These are phyloP conservation scores for Wickerhamomyces canadensis DNA, from an alignment of 805 yeast genomes.

Conservation along the genomic window DNA sequence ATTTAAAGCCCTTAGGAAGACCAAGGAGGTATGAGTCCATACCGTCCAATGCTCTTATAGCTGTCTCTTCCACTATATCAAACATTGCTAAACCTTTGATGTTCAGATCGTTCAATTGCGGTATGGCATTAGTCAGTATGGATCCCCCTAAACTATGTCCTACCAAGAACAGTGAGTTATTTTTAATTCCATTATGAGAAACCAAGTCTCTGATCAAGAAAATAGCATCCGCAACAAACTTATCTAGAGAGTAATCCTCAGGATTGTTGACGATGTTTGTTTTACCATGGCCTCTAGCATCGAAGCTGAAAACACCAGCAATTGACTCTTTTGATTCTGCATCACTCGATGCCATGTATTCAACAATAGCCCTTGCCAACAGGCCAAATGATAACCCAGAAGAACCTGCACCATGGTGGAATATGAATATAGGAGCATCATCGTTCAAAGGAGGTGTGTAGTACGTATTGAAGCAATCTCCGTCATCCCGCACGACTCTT, in stretches of 20 bases:
- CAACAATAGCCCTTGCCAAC: constrained; percentile 33
- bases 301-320: constrained; percentile 69
- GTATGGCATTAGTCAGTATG: constrained; percentile 53
- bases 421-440: constrained; percentile 54
- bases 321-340: constrained; percentile 24
- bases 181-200: constrained; percentile 6
- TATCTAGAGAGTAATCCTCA: constrained; percentile 38
- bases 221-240: constrained; percentile 54
- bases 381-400: constrained; percentile 71
- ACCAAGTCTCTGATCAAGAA: constrained; percentile 40
- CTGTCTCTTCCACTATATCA: constrained; percentile 94
- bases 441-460: constrained; percentile 44
- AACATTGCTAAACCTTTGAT: constrained; percentile 70
- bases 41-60: constrained; percentile 57
- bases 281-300: constrained; percentile 81
- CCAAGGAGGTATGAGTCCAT: constrained; percentile 62
- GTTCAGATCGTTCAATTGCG: constrained; percentile 18
- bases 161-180: constrained; percentile 45
- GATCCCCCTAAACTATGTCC: constrained; percentile 97
- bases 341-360: constrained; percentile 16
- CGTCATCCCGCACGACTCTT: constrained; percentile 12
- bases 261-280: constrained; percentile 29
- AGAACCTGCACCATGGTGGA: constrained; percentile 96
- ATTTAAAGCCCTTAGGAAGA: constrained; percentile 58
- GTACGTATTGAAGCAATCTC: constrained; percentile 46